Percentiles rank a stretch among this genome's conserved stretches.
These are phyloP conservation scores for Tylopilus sp. DNA, from an alignment of 1,284 basidiomycete genomes.

Conservation along the genomic window DNA sequence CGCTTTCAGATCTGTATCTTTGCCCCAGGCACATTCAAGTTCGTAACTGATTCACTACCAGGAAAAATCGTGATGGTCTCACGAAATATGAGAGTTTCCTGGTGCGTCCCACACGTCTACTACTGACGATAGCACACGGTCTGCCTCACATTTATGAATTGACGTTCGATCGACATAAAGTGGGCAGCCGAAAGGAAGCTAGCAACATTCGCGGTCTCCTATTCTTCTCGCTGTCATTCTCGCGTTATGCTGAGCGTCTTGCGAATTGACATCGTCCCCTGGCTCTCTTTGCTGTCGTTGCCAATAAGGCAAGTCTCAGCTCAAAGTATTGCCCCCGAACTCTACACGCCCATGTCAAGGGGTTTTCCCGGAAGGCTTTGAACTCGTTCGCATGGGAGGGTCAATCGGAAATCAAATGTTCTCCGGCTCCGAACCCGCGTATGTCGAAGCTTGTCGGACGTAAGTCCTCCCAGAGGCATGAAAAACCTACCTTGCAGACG, in stretches of 20 bases:
- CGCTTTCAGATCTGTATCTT: background rate
- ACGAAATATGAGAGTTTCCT: background rate
- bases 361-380: constrained; percentile 43
- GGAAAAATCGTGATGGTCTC: background rate
- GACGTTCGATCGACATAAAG: background rate
- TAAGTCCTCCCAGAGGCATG: constrained; percentile 45
- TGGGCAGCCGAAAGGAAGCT: background rate
- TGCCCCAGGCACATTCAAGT: background rate
- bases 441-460: constrained; percentile 44
- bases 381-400: constrained; percentile 48
- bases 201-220: background rate
- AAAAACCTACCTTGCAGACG: constrained; percentile 48
- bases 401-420: constrained; percentile 39
- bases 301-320: constrained; percentile 23
- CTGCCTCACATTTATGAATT: background rate
- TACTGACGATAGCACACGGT: background rate
- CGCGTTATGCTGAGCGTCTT: constrained; percentile 5
- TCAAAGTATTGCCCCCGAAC: constrained; percentile 35
- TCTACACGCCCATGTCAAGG: constrained; percentile 38
- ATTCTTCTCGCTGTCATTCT: background rate
- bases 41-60: background rate
- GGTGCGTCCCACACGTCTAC: background rate
- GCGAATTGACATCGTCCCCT: constrained; percentile 7
- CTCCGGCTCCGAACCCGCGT: constrained; percentile 41
- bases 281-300: constrained; percentile 23